These are phyloP conservation scores for Boletus sp. DNA, from an alignment of 1,284 basidiomycete genomes.

Conservation along the genomic window DNA sequence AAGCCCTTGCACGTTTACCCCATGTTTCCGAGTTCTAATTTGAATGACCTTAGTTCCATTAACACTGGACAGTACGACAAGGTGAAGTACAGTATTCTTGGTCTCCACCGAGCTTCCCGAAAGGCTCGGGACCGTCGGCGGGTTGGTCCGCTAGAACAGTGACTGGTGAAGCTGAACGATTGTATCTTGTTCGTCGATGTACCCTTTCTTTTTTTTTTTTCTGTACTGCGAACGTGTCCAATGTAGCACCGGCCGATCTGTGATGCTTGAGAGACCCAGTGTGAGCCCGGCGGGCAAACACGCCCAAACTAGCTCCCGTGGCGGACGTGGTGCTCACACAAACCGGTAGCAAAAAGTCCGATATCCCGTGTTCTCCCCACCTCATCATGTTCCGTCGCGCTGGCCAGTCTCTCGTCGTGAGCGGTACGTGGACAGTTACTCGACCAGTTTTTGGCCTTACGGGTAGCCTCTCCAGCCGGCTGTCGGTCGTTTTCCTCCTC, in stretches of 20 bases:
- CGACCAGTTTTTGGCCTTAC: not conserved
- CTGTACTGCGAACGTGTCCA: slow-evolving; percentile 5
- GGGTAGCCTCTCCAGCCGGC: slow-evolving; percentile 43
- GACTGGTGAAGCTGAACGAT: slow-evolving; percentile 8
- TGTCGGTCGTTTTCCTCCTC: slow-evolving; percentile 79
- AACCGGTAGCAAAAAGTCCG: slow-evolving; percentile 4
- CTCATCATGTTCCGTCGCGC: slow-evolving; percentile 52
- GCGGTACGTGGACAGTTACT: slow-evolving; percentile 38
- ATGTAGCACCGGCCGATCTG: too few relatives aligned
- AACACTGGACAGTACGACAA: slow-evolving; percentile 65
- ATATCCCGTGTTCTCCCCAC: slow-evolving; percentile 14
- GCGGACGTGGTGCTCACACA: slow-evolving; percentile 17
- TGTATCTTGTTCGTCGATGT: slow-evolving; percentile 5
- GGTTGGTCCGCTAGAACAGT: slow-evolving; percentile 41
- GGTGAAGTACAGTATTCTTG: slow-evolving; percentile 71
- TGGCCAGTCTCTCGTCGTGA: slow-evolving; percentile 51
- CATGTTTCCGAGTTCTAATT: slow-evolving; percentile 12
- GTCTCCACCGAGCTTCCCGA: slow-evolving; percentile 61
- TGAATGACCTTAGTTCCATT: slow-evolving; percentile 47
- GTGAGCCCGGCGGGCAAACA: slow-evolving; percentile 20
- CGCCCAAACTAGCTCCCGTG: slow-evolving; percentile 26
- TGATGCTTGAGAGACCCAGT: too few relatives aligned
- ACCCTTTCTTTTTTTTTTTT: slow-evolving; percentile 6
- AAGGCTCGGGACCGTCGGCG: slow-evolving; percentile 68
- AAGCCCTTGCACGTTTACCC: slow-evolving; percentile 32